phyloP scores from a whole-genome alignment of 805 yeast genomes.

The Torulaspora quercuum region DNA sequence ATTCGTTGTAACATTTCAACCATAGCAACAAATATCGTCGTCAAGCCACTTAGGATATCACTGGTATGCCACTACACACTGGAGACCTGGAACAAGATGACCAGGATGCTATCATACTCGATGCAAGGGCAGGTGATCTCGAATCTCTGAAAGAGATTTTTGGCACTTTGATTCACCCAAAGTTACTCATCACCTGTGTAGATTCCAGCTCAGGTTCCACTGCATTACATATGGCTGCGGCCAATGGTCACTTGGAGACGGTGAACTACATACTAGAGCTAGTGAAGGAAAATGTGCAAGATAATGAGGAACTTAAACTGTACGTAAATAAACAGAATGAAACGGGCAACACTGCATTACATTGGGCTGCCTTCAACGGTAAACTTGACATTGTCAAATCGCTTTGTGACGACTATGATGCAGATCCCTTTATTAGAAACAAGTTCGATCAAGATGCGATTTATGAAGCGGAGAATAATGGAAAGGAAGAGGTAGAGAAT shows the following conservation, averaged over 20 bases:
- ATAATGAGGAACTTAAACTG: slow-evolving; percentile 41
- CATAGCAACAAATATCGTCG: no score
- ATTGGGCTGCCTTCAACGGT: slow-evolving; percentile 94
- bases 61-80: slow-evolving; percentile 29
- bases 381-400: slow-evolving; percentile 66
- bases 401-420: slow-evolving; percentile 68
- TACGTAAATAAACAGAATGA: slow-evolving; percentile 58
- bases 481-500: slow-evolving; percentile 70
- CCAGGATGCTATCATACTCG: slow-evolving; percentile 74
- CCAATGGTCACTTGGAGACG: slow-evolving; percentile 80
- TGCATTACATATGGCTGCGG: slow-evolving; percentile 92
- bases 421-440: slow-evolving; percentile 80
- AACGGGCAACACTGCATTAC: slow-evolving; percentile 89
- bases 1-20: no score
- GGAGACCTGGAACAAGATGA: slow-evolving; percentile 61
- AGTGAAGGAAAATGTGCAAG: slow-evolving; percentile 27
- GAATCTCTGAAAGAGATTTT: slow-evolving; percentile 70
- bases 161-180: slow-evolving; percentile 49
- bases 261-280: slow-evolving; percentile 56
- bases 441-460: slow-evolving; percentile 75
- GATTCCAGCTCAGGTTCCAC: slow-evolving; percentile 68
- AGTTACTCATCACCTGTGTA: slow-evolving; percentile 43
- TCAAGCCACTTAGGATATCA: no score
- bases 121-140: slow-evolving; percentile 84
- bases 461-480: slow-evolving; percentile 82